A percentile compares a stretch with the other conserved stretches of the same genome.
These are phyloP conservation scores for Coleophoma cylindrospora DNA, from an alignment of 2,329 filamentous ascomycete species.

Conservation along the genomic window DNA sequence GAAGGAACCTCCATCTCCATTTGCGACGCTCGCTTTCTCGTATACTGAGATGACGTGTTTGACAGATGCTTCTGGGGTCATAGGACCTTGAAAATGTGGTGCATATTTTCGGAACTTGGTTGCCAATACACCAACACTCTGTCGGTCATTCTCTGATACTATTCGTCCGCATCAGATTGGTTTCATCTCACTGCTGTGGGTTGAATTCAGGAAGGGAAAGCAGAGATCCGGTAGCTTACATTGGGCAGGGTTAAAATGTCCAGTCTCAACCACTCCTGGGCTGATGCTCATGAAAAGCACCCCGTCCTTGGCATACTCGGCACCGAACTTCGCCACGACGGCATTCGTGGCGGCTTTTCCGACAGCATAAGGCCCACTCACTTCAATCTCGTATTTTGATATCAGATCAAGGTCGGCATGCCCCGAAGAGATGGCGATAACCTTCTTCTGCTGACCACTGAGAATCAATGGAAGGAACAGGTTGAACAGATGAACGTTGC, in stretches of 20 bases:
- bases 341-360: constrained; percentile 48
- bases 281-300: constrained; percentile 46
- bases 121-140: too few relatives aligned
- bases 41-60: constrained; percentile 29
- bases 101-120: constrained; percentile 30
- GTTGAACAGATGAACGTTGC: constrained; percentile 45
- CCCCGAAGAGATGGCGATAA: constrained; percentile 42
- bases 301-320: constrained; percentile 32
- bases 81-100: constrained; percentile 32
- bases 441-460: constrained; percentile 45
- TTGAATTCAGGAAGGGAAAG: too few relatives aligned
- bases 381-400: constrained; percentile 29
- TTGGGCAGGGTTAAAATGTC: constrained; percentile 2
- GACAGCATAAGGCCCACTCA: constrained; percentile 35
- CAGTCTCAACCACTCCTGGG: constrained; percentile 43
- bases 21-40: constrained; percentile 35
- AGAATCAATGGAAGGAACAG: constrained; percentile 45
- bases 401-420: constrained; percentile 39
- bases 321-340: constrained; percentile 43
- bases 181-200: too few relatives aligned
- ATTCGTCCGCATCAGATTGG: too few relatives aligned
- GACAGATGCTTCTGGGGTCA: constrained; percentile 31
- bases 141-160: too few relatives aligned
- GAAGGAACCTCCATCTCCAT: constrained; percentile 40
- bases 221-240: constrained; percentile 18